Evolutionary conservation across 345 rosid genomes (phyloP), one percentile per base, ranked within the genome.

Genomic region (Pugionium dolabratum): DNA sequence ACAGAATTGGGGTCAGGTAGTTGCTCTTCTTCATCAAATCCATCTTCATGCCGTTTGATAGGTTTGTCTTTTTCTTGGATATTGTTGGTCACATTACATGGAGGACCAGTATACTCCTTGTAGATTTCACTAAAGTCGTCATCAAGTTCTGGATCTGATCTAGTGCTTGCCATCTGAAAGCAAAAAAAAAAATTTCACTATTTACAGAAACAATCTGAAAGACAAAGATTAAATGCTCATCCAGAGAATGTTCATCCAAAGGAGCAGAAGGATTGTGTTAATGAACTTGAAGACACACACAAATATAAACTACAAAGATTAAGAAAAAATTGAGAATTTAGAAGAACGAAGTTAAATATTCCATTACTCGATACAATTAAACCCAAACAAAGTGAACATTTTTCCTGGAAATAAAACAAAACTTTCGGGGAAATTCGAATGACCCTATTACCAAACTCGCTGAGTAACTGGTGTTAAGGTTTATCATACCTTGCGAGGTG

Each of bases 51-150:
- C 45, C 68, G 75, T 62, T 88, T 90, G 67, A 75, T 77, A 3
- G 75, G 54, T 64, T 83, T 86, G 3, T 43, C 80, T 74, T 53
- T 75, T 29, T 90, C 95, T 69, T 80, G 84, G 40, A 76, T 58
- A 70, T 33, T 76, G 70, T 66, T 65, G 33, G 75, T 76, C 0
- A 53, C 56, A n/a, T 81, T 66, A 28, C 82, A 75, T 7, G 66
- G 74, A 30, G 99, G 99, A 18, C 97, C 99, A 5, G 97, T 94
- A 56, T 94, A 90, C 72, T 90, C 99, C 81, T 94, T 94, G 85
- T 94, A 94, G 59, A 94, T 78, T 62, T 94, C 96, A 74, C 87
- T 86, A 54, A 94, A 94, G 63, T 94, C 98, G 71, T 93, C 99
- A 74, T 94, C 97, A 4, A 74, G 69, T 54, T 93, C 97, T 26